Base-by-base conservation (phyloP, 768 basidiomycete species). In the Boletus fagicola region DNA sequence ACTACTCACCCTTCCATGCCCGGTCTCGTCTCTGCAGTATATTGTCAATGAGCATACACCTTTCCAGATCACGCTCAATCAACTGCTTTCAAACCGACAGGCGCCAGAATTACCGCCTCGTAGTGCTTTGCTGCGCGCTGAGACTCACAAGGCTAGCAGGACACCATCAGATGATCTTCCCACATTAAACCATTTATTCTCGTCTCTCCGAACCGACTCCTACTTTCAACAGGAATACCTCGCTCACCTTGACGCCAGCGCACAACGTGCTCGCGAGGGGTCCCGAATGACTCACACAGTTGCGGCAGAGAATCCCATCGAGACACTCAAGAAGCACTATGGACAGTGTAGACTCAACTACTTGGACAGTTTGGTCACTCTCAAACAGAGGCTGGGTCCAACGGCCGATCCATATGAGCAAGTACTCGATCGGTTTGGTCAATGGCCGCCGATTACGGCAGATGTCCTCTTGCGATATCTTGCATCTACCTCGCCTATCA, bases 391-490 rank as follows among this genome's bases (percentile, higher is more conserved):
- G 16, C 56, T 62, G 60, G 61, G 7, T 64, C 64, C 67, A 15
- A n/a, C 46, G 5, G 13, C 0, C 4, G 26, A 30, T 6, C 13
- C 24, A 0, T 15, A 9, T 13, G 68, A 69, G 50, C 28, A 38
- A 1, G 46, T 46, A 0, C 11, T 66, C 33, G 18, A 12, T 4
- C 43, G 24, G 16, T 51, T 58, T 18, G 62, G 60, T 12, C 61
- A 72, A 46, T 77, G 77, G 76, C 76, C 77, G 3, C 31, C 31
- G 11, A 33, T 33, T 33, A 33, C 31, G 2, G 31, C 31, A 33
- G 31, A 33, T 3, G 31, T 33, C 0, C 31, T 33, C 12, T 4
- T 33, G 11, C 3, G 31, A 33, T 8, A 5, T 12, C 11, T 12
- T 4, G 10, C 31, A 33, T 33, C 12, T 9, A 30, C 30, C 30